Base-by-base conservation (phyloP, 768 basidiomycete species). In the Tylopilus intermedius region DNA sequence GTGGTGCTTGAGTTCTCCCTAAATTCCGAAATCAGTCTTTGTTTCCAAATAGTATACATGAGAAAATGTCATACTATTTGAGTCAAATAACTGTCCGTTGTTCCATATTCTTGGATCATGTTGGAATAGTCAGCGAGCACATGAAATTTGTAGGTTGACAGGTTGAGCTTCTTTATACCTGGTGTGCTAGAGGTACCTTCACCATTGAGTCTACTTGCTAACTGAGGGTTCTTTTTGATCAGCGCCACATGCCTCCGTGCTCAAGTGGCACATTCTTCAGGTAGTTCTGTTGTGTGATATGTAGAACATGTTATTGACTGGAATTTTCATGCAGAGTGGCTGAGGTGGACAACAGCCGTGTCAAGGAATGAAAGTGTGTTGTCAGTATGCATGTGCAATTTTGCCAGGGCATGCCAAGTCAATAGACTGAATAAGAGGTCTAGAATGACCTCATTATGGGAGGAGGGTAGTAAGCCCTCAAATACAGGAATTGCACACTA, bases 1-100 rank as follows among this genome's bases (percentile, higher is more conserved):
- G 0, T 65, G 56, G 46, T 79, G 75, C 44, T 74, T 62, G 0
- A 69, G 63, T 49, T 76, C 74, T 8, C 72, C 70, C 74, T 24
- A 24, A 24, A 24, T 24, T 24, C 24, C 24, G 24, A 24, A 24
- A 24, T 24, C 24, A 24, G 24, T 5, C 24, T 24, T 24, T 24
- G 24, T 3, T 24, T 24, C 24, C 24, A 24, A 24, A 24, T 24
- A 24, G 24, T 24, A 3, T 24, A 5, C 24, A 15, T 3, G n/a
- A 37, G 13, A 11, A 37, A 37, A 37, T 15, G 11, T 37, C 39
- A 18, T 39, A 39, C 39, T 4, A 10, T 39, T 21, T 39, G 30
- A 37, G 46, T 7, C 22, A 15, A 26, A 26, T 47, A 37, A 30
- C 33, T 47, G 24, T 47, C 33, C 33, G 35, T 47, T 3, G 14